Evolutionary conservation across 495 filamentous ascomycete genomes (phyloP), one percentile per base, ranked within the genome.

Genomic region (Aspergillus conjunctus): DNA sequence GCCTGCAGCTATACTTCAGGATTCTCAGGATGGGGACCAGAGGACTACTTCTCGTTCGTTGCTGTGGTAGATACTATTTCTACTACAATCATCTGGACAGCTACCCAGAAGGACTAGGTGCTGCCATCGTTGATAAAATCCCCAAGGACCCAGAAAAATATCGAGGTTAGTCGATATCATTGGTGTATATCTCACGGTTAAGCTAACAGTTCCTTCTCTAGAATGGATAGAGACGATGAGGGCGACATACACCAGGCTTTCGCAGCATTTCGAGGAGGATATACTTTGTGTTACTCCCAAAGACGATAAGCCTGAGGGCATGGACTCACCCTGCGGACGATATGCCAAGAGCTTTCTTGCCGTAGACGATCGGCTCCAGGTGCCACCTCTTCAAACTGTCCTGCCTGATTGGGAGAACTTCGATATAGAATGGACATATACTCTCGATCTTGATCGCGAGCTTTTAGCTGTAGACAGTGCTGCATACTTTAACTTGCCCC

Each of bases 81-180:
- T 69, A 68, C 61, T 68, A 70, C 57, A 72, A 74, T 37, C 64
- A 68, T 7, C 73, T 17, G 1, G 71, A 74, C 53, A 71, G 66
- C 53, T 71, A 71, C 50, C 70, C 70, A 5, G 58, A 66, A 26
- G 67, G 63, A 10, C 58, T 74, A 26, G 70, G 70, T 1, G 43
- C 51, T 0, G 56, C 51, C 2, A 66, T 76, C 11, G 62, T 74
- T 0, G 33, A 54, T 2, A 22, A 66, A 26, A 71, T 76, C 21
- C 68, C 69, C 3, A n/a, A 14, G 37, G 62, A 68, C 22, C 62
- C 64, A 1, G 56, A 64, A 14, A 41, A 66, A 17, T 74, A 72
- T 54, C 62, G 22, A 32, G 50, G 66, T 66, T 62, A 48, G 58
- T n/a, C 15, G 4, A 26, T 18, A n/a, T 21, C 41, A 1, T 0